A percentile compares a stretch with the other conserved stretches of the same genome.
Evolutionary conservation across 1,284 basidiomycete species (phyloP).

Genomic region (Cryptococcus sp.): DNA sequence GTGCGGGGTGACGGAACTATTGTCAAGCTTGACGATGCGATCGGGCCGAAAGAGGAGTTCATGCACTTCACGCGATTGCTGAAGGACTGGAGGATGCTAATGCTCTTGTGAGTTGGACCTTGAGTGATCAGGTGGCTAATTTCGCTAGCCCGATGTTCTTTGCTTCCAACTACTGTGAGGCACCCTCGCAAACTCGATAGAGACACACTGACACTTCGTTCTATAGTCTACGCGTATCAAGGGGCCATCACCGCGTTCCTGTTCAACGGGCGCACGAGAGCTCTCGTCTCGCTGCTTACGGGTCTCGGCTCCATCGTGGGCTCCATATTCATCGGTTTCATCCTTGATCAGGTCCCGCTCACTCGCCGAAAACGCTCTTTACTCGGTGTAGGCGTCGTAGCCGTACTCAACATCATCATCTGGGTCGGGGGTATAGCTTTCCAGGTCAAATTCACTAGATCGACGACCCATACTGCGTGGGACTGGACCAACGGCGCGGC

Average conservation of each 20-base stretch:
- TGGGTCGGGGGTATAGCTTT: conserved; percentile 45
- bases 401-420: conserved; percentile 32
- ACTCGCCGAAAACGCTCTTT: conserved; percentile 38
- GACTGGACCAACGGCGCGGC: conserved; percentile 32
- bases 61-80: conserved; percentile 30
- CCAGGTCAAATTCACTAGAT: conserved; percentile 37
- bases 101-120: conserved; percentile 25
- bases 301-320: conserved; percentile 45
- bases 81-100: conserved; percentile 44
- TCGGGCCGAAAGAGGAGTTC: conserved; percentile 33
- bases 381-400: conserved; percentile 31
- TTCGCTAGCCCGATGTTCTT: conserved; percentile 40
- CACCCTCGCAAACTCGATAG: not conserved
- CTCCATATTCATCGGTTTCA: conserved; percentile 42
- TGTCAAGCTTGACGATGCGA: conserved; percentile 32
- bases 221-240: conserved; percentile 43
- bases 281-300: conserved; percentile 38
- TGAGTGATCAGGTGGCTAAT: not conserved
- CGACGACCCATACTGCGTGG: conserved; percentile 16
- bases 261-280: conserved; percentile 45
- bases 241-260: conserved; percentile 39
- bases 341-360: conserved; percentile 43
- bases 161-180: conserved; percentile 39
- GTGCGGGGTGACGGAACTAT: conserved; percentile 43
- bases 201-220: not conserved